Conservation (phyloP, 768 basidiomycete genomes). For the Suillus ampliporus region DNA sequence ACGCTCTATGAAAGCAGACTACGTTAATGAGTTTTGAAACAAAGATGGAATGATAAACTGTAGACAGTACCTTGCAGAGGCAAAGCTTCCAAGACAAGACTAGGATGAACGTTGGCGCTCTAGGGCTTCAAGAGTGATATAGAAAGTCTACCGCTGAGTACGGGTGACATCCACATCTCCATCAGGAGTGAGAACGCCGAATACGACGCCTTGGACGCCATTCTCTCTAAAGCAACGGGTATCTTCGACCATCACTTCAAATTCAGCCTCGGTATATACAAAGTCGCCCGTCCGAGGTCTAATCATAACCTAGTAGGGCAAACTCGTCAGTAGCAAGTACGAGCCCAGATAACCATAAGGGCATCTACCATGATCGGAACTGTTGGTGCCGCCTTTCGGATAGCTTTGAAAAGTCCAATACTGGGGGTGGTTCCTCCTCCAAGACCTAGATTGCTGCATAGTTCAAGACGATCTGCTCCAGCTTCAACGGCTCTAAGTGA, state of each 20-base stretch:
- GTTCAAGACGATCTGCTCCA: conserved; percentile 78
- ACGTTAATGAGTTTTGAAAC: neutral
- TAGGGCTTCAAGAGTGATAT: neutral
- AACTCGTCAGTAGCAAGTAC: neutral
- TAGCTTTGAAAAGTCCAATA: conserved; percentile 68
- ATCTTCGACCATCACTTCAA: conserved; percentile 78
- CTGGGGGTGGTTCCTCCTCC: conserved; percentile 88
- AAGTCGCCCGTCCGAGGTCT: conserved; percentile 84
- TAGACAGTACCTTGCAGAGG: conserved; percentile 62
- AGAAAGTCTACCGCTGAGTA: conserved; percentile 50
- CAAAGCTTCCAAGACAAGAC: conserved; percentile 60
- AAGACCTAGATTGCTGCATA: conserved; percentile 69
- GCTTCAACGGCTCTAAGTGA: conserved; percentile 65
- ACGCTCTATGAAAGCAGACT: conserved; percentile 84
- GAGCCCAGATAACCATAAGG: neutral
- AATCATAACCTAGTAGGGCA: conserved; percentile 66
- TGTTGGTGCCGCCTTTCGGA: conserved; percentile 53
- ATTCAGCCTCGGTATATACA: conserved; percentile 67
- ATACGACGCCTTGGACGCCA: conserved; percentile 68
- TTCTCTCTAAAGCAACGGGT: conserved; percentile 62
- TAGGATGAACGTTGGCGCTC: conserved; percentile 26
- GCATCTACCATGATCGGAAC: conserved; percentile 70
- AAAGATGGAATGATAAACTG: neutral
- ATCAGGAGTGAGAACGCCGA: conserved; percentile 62
- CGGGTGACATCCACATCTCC: conserved; percentile 63